Conservation (phyloP, 2,329 filamentous ascomycete species). For the Ascochyta rabiei region DNA sequence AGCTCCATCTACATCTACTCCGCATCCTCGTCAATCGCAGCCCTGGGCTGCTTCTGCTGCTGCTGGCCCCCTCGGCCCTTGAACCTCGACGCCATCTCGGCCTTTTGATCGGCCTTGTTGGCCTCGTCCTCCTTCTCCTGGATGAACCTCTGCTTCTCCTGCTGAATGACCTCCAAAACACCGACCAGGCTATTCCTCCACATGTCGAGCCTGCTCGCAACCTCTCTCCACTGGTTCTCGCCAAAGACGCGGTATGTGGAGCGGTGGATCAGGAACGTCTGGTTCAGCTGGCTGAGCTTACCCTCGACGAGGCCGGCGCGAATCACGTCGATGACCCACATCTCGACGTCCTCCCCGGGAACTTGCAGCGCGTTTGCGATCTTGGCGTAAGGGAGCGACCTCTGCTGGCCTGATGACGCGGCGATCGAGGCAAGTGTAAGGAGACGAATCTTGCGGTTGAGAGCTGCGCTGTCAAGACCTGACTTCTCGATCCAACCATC, state of each 20-base stretch:
- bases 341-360: conserved; percentile 82
- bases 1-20: conserved; percentile 32
- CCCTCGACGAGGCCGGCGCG: conserved; percentile 94
- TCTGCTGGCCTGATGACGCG: conserved; percentile 74
- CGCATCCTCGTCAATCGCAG: conserved; percentile 44
- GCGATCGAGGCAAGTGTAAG: conserved; percentile 91
- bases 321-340: conserved; percentile 99
- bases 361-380: conserved; percentile 88
- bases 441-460: conserved; percentile 95
- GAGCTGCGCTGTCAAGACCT: conserved; percentile 70
- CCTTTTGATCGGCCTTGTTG: conserved; percentile 73
- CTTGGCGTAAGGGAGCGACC: conserved; percentile 84
- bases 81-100: conserved; percentile 46
- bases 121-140: conserved; percentile 78
- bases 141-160: conserved; percentile 80
- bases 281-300: conserved; percentile 90
- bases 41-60: conserved; percentile 38
- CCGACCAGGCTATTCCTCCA: conserved; percentile 83
- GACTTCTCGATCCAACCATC: conserved; percentile 82
- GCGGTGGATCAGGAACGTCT: conserved; percentile 93
- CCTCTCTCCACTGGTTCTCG: conserved; percentile 97
- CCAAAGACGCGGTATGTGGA: conserved; percentile 96
- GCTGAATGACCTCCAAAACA: conserved; percentile 77
- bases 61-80: conserved; percentile 30
- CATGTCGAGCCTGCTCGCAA: conserved; percentile 86